Base-by-base conservation (phyloP, 495 filamentous ascomycete genomes). In the Viridothelium virens region DNA sequence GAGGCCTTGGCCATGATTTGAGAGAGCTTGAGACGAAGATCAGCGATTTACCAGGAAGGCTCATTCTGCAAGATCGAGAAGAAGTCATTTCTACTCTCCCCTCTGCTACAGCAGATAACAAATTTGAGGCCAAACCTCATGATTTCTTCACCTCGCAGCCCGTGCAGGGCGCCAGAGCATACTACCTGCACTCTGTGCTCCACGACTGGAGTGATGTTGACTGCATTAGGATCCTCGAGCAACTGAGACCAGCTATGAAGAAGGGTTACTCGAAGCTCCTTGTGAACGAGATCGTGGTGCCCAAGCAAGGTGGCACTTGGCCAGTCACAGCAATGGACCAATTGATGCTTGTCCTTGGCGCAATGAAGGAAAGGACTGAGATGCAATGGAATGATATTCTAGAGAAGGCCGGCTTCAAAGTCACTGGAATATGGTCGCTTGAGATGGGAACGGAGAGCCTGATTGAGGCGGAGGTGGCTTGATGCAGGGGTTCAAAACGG, bases 81-180 rank as follows among this genome's bases (percentile, higher is more conserved):
- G 70, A 70, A 0, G 77, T 80, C 16, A 77, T 84, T 47, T 77
- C 66, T 38, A 68, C 38, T 47, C 67, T 83, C 50, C 25, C 75
- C 48, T 61, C 72, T 74, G 47, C 78, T 10, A 34, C 39, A 5
- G 14, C 25, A 18, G 63, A 38, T 12, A 62, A 62, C 11, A 37
- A 18, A 3, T 61, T 68, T 46, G 46, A 65, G 25, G 38, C 18
- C 46, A 39, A 12, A 59, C 59, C 59, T 1, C 76, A 85, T 68
- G 75, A 85, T 66, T 82, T 87, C 68, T 82, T 84, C 61, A 81
- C 77, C 0, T 70, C 74, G 1, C 83, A 86, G 71, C 82, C 81
- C 2, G 73, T 83, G n/a, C 73, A 74, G 62, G 73, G 72, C 67
- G 74, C 74, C 5, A 69, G 73, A 10, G 74, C 75, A 0, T 80